Evolutionary conservation across 1,284 basidiomycete species (phyloP).

Genomic region (Cryptococcus sp.): DNA sequence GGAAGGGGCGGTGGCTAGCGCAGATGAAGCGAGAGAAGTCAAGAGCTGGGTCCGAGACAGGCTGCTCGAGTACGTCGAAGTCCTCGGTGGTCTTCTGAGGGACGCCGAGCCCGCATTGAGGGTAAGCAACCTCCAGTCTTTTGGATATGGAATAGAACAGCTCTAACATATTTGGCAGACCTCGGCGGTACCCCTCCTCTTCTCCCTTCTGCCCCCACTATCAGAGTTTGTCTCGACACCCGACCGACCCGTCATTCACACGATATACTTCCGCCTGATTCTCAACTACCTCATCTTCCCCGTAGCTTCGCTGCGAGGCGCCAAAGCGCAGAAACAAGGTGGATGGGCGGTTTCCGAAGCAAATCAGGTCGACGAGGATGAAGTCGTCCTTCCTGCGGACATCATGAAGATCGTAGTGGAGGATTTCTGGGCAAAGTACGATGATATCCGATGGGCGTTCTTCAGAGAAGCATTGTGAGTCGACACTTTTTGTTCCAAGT

Average conservation of each 20-base stretch:
- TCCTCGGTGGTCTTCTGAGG: constrained; percentile 69
- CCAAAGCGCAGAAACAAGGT: constrained; percentile 32
- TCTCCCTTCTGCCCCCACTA: constrained; percentile 76
- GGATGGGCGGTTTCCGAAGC: constrained; percentile 21
- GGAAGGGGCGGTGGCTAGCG: constrained; percentile 9
- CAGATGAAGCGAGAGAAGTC: constrained; percentile 65
- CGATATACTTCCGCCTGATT: constrained; percentile 47
- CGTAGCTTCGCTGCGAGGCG: constrained; percentile 42
- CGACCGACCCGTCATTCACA: constrained; percentile 34
- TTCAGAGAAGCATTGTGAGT: constrained; percentile 76
- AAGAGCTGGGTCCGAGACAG: constrained; percentile 74
- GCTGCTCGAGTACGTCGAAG: constrained; percentile 66
- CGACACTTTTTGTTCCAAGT: neutral
- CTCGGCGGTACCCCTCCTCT: constrained; percentile 74
- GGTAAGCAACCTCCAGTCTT: constrained; percentile 53
- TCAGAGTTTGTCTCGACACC: constrained; percentile 60
- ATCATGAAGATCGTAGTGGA: constrained; percentile 57
- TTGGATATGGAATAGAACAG: neutral
- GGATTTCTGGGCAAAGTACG: constrained; percentile 55
- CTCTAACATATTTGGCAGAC: constrained; percentile 56
- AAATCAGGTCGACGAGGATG: constrained; percentile 39
- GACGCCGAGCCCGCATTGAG: constrained; percentile 68
- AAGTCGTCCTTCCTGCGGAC: constrained; percentile 64
- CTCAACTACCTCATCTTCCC: constrained; percentile 44
- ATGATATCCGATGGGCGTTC: constrained; percentile 91